These are phyloP conservation scores for Lecanosticta acicola DNA, from an alignment of 2,329 filamentous ascomycete genomes.

Conservation along the genomic window DNA sequence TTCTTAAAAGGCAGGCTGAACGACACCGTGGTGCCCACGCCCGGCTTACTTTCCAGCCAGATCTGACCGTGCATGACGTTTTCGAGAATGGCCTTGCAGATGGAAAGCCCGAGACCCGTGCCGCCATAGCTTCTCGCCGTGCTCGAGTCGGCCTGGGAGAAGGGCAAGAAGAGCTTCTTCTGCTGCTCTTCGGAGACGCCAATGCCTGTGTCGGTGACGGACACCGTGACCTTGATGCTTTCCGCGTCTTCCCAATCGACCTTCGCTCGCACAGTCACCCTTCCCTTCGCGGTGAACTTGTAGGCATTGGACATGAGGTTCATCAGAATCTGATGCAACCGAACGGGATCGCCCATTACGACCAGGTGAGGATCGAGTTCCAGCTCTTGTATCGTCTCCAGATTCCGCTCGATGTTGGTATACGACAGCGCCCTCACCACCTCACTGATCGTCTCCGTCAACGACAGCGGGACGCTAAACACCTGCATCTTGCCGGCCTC, in stretches of 20 bases:
- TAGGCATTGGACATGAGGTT: conserved; percentile 90
- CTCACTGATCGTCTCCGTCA: conserved; percentile 56
- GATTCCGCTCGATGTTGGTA: conserved; percentile 56
- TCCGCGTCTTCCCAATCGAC: conserved; percentile 66
- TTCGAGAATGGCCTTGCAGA: conserved; percentile 91
- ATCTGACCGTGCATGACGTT: conserved; percentile 86
- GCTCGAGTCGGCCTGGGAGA: conserved; percentile 86
- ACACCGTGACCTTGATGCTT: conserved; percentile 71
- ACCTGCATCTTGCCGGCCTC: conserved; percentile 54
- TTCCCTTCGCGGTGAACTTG: conserved; percentile 85
- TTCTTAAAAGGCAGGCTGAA: conserved; percentile 86
- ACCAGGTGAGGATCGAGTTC: conserved; percentile 52
- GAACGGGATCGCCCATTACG: conserved; percentile 48
- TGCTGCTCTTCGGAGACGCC: conserved; percentile 79
- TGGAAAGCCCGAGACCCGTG: conserved; percentile 83
- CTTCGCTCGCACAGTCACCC: conserved; percentile 73
- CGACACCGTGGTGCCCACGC: conserved; percentile 63
- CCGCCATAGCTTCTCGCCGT: conserved; percentile 88
- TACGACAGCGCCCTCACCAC: conserved; percentile 59
- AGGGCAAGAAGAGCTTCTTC: conserved; percentile 82
- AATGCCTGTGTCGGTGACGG: conserved; percentile 84
- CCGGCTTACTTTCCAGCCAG: conserved; percentile 70
- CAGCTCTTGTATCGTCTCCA: conserved; percentile 53
- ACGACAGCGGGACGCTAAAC: conserved; percentile 51
- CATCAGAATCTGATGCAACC: conserved; percentile 53